phyloP scores from a whole-genome alignment of 2,329 filamentous ascomycete species.

The Fusarium verrucosum region DNA sequence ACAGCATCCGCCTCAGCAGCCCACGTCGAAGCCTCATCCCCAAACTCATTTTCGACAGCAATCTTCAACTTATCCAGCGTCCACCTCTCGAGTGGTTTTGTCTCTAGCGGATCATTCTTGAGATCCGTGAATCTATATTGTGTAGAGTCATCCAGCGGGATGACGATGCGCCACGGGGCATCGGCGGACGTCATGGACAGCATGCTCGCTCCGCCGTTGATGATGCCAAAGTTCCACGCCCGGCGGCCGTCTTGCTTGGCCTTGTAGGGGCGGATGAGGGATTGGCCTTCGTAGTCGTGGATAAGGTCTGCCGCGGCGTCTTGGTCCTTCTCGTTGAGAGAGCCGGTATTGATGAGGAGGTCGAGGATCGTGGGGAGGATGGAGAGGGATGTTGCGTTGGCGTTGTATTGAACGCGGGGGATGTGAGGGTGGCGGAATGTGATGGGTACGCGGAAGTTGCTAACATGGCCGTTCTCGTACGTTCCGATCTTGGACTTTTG shows the following conservation, averaged over 20 bases:
- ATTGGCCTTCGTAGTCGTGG: constrained; percentile 50
- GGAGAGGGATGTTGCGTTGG: constrained; percentile 46
- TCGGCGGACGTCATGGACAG: constrained; percentile 47
- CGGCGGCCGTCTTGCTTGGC: constrained; percentile 39
- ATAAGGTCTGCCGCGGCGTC: constrained; percentile 43
- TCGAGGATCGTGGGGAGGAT: constrained; percentile 51
- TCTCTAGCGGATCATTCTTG: constrained; percentile 44
- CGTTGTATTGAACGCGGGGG: constrained; percentile 46
- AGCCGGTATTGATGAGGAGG: constrained; percentile 48
- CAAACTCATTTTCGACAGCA: constrained; percentile 34
- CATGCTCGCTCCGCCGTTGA: constrained; percentile 49
- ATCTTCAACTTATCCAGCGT: constrained; percentile 33
- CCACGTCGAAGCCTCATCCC: constrained; percentile 42
- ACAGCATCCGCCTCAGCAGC: constrained; percentile 39
- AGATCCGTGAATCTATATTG: constrained; percentile 50
- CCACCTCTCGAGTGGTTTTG: constrained; percentile 43
- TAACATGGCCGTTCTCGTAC: constrained; percentile 48
- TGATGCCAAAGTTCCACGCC: constrained; percentile 49
- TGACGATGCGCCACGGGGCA: constrained; percentile 46
- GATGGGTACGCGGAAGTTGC: constrained; percentile 48
- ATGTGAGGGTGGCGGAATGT: constrained; percentile 48
- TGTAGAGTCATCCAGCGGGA: constrained; percentile 46
- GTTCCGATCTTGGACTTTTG: constrained; percentile 44
- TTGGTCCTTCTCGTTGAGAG: constrained; percentile 43
- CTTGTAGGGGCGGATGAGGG: constrained; percentile 45